Percentiles rank a stretch among this genome's conserved stretches.
phyloP scores from a whole-genome alignment of 2,329 filamentous ascomycete species.

The Thielaviopsis punctulata region DNA sequence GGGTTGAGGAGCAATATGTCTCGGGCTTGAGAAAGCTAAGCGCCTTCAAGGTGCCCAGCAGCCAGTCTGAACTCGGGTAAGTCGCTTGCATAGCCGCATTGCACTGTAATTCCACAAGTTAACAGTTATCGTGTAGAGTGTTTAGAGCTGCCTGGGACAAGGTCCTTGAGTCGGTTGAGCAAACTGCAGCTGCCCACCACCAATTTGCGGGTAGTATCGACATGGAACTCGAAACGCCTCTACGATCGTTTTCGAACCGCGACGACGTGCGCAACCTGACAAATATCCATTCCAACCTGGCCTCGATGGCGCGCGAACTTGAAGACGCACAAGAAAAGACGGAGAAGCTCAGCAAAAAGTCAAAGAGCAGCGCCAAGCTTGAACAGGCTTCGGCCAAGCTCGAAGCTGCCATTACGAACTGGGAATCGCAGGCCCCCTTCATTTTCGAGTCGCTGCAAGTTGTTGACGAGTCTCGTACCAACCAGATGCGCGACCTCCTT shows the following conservation, averaged over 20 bases:
- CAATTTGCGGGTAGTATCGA: conserved; percentile 68
- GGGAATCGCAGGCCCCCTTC: conserved; percentile 88
- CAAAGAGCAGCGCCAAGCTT: conserved; percentile 62
- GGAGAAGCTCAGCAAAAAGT: conserved; percentile 72
- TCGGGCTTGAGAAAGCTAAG: conserved; percentile 65
- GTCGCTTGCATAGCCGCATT: conserved; percentile 17
- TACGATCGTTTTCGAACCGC: conserved; percentile 56
- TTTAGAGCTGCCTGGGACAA: conserved; percentile 85
- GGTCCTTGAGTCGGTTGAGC: conserved; percentile 62
- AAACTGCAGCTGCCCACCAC: conserved; percentile 69
- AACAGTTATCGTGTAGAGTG: conserved; percentile 39
- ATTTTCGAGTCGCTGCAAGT: conserved; percentile 88
- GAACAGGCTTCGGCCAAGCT: conserved; percentile 56
- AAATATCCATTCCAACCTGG: conserved; percentile 66
- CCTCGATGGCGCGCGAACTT: conserved; percentile 66
- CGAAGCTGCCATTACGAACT: conserved; percentile 65
- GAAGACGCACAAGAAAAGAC: conserved; percentile 69
- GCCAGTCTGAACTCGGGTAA: conserved; percentile 73
- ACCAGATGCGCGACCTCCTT: conserved; percentile 75
- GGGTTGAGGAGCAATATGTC: conserved; percentile 80
- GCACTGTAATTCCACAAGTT: neutral
- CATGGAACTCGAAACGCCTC: conserved; percentile 67
- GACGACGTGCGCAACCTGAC: conserved; percentile 70
- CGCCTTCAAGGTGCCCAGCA: conserved; percentile 55
- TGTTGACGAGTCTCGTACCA: conserved; percentile 73